A percentile compares a stretch with the other conserved stretches of the same genome.
phyloP scores from a whole-genome alignment of 2,329 filamentous ascomycete genomes.

The Cladosporium phlei region DNA sequence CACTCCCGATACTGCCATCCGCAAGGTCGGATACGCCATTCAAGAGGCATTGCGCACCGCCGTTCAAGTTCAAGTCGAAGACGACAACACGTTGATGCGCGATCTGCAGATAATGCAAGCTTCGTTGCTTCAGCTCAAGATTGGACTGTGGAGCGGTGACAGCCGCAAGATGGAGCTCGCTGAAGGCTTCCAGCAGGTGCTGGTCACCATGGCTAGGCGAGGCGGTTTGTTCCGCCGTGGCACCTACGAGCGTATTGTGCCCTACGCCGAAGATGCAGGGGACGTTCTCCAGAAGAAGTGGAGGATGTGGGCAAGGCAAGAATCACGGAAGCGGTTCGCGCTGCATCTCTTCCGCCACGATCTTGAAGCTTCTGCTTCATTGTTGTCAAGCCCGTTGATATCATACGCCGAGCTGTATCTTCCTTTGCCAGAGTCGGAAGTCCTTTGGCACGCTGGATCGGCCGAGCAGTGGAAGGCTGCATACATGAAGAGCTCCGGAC shows the following conservation, averaged over 20 bases:
- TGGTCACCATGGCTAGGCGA: slow-evolving; percentile 51
- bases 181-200: slow-evolving; percentile 52
- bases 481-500: slow-evolving; percentile 44
- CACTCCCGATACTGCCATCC: slow-evolving; percentile 54
- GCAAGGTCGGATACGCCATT: slow-evolving; percentile 55
- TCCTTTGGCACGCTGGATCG: slow-evolving; percentile 62
- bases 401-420: slow-evolving; percentile 66
- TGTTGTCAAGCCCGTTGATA: slow-evolving; percentile 60
- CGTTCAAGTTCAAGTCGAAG: slow-evolving; percentile 41
- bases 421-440: slow-evolving; percentile 57
- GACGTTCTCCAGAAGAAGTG: slow-evolving; percentile 59
- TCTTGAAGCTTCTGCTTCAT: slow-evolving; percentile 62
- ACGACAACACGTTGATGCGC: slow-evolving; percentile 47
- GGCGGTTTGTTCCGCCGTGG: slow-evolving; percentile 55
- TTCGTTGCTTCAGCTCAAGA: slow-evolving; percentile 47
- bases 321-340: slow-evolving; percentile 64
- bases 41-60: slow-evolving; percentile 45
- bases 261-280: slow-evolving; percentile 52
- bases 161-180: slow-evolving; percentile 57
- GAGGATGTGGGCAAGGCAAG: slow-evolving; percentile 58
- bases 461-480: slow-evolving; percentile 61
- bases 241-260: slow-evolving; percentile 41
- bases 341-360: slow-evolving; percentile 64
- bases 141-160: slow-evolving; percentile 56
- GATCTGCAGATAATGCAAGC: slow-evolving; percentile 50